phyloP scores from a whole-genome alignment of 371 early-diverging fungal species.

The Amoeboaphelidium occidentale region DNA sequence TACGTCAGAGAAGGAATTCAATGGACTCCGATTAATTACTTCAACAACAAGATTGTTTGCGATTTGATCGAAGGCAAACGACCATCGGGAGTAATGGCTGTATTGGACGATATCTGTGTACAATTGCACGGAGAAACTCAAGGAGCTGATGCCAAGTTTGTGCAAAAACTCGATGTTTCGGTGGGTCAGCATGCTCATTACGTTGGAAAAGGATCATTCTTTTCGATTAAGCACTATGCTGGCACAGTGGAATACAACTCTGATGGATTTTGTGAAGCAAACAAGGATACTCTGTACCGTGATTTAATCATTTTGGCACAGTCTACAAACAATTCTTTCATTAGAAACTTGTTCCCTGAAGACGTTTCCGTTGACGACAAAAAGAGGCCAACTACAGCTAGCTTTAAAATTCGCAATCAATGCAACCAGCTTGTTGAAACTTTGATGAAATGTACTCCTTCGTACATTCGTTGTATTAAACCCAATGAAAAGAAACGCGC shows the following conservation, averaged over 20 bases:
- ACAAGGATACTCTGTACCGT: slow-evolving; percentile 64
- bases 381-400: slow-evolving; percentile 37
- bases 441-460: slow-evolving; percentile 83
- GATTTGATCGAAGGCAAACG: slow-evolving; percentile 89
- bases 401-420: slow-evolving; percentile 23
- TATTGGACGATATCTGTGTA: slow-evolving; percentile 83
- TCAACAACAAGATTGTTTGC: slow-evolving; percentile 93
- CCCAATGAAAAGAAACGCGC: slow-evolving; percentile 83
- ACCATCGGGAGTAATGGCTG: slow-evolving; percentile 63
- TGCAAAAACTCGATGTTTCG: slow-evolving; percentile 7
- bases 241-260: slow-evolving; percentile 79
- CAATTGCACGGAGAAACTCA: slow-evolving; percentile 65
- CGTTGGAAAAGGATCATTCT: not conserved
- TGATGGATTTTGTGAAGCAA: slow-evolving; percentile 92
- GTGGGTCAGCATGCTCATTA: slow-evolving; percentile 3
- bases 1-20: slow-evolving; percentile 78
- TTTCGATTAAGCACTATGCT: slow-evolving; percentile 60
- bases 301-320: not conserved
- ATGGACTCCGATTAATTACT: slow-evolving; percentile 99
- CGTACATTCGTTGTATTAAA: slow-evolving; percentile 97
- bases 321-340: slow-evolving; percentile 12
- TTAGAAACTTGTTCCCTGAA: slow-evolving; percentile 46
- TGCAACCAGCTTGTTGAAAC: slow-evolving; percentile 48
- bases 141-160: slow-evolving; percentile 28
- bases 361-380: slow-evolving; percentile 57